Evolutionary conservation across 23 red algal genomes (phyloP), one percentile per base, ranked within the genome.

Genomic region (Agarophyton chilense): DNA sequence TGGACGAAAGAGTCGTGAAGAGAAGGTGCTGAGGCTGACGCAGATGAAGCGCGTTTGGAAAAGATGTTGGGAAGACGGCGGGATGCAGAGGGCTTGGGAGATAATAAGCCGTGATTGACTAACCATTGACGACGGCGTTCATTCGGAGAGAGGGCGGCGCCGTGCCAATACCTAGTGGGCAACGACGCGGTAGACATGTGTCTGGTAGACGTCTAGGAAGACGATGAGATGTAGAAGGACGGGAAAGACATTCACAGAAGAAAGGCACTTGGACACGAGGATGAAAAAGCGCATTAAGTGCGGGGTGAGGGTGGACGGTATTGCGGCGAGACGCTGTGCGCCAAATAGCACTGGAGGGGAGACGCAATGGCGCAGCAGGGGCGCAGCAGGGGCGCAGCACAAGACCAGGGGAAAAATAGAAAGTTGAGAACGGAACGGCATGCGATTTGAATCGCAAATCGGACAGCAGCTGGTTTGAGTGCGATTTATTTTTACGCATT

Each of bases 131-230:
- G 38, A 49, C 68, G 68, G 17, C 68, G 68, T 19, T 74, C 68
- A n/a, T 39, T 49, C 4, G 68, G 39, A 5, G 68, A 26, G 68
- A 49, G 68, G 33, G 68, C 40, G 41, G 68, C 21, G 39, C 40
- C 40, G 2, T 74, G 68, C 68, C 68, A 74, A 33, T 74, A 74
- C 12, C 25, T 13, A 21, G 68, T 74, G 68, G 68, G 68, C 19
- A 74, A 29, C 41, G 68, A 74, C 19, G 68, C 68, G 68, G 68
- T 74, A 29, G 68, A 74, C 68, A 74, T 74, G 28, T 6, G 25
- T 29, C 66, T 16, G 68, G 40, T 29, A 12, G 68, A 31, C 11
- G 41, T 47, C 44, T 47, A 47, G 68, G 68, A 29, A 14, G 40
- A 33, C n/a, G 39, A 31, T 34, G 2, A 19, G 68, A 12, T 7